phyloP scores from a whole-genome alignment of 495 filamentous ascomycete species.

The Pseudotulostoma volvatum region DNA sequence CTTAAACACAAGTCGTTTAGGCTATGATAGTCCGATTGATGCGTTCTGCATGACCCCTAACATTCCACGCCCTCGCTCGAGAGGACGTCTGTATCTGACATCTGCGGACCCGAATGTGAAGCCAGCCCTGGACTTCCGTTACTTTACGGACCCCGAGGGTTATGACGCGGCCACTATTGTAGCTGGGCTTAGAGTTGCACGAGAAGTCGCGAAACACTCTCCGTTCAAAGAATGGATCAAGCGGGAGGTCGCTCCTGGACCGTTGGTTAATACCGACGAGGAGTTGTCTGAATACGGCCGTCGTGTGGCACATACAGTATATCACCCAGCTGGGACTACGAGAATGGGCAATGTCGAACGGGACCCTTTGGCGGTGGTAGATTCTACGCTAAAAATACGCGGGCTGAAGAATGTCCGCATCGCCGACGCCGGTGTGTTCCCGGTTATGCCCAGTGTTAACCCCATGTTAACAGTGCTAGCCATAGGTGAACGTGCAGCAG shows the following conservation, averaged over 20 bases:
- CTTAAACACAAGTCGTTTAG: conserved; percentile 52
- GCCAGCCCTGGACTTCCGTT: conserved; percentile 71
- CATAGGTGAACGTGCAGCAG: conserved; percentile 47
- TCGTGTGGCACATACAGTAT: conserved; percentile 65
- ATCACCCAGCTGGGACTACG: conserved; percentile 73
- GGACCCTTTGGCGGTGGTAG: conserved; percentile 52
- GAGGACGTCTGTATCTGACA: conserved; percentile 55
- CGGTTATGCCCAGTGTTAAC: conserved; percentile 49
- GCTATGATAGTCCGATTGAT: conserved; percentile 55
- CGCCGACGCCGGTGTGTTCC: conserved; percentile 53
- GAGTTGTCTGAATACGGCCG: conserved; percentile 59
- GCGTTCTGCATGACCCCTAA: conserved; percentile 90
- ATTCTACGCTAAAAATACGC: conserved; percentile 36
- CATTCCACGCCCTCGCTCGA: conserved; percentile 64
- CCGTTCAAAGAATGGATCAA: conserved; percentile 71
- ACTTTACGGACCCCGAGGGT: conserved; percentile 72
- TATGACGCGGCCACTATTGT: conserved; percentile 73
- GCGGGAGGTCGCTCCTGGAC: conserved; percentile 63
- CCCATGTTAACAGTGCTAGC: conserved; percentile 51
- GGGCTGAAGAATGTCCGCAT: conserved; percentile 44
- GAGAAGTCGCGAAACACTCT: conserved; percentile 48
- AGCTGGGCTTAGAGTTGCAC: conserved; percentile 56
- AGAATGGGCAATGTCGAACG: conserved; percentile 60
- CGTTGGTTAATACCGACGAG: conserved; percentile 48
- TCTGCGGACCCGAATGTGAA: conserved; percentile 55